These are phyloP conservation scores for Amanita exitialis DNA, from an alignment of 768 basidiomycete species.

Conservation along the genomic window DNA sequence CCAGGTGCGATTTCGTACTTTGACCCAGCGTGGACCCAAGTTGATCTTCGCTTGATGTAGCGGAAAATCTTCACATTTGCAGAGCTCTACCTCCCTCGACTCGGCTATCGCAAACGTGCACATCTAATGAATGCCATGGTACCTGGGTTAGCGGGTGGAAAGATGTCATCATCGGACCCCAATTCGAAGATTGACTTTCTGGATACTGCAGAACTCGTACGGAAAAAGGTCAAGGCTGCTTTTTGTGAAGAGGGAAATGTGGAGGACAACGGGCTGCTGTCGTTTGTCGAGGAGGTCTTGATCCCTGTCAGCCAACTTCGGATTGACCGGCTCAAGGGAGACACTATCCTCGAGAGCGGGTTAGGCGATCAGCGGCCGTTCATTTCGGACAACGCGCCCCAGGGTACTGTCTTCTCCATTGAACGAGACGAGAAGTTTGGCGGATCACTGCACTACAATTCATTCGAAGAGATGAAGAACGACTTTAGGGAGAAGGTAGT, in stretches of 20 bases:
- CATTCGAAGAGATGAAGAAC: constrained; percentile 53
- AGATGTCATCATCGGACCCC: constrained; percentile 98
- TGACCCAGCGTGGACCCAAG: not conserved
- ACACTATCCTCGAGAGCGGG: constrained; percentile 35
- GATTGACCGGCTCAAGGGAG: constrained; percentile 44
- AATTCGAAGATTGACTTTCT: constrained; percentile 98
- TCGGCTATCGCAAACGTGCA: constrained; percentile 90
- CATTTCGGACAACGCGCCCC: constrained; percentile 57
- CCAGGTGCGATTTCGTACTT: constrained; percentile 47
- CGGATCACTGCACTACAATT: constrained; percentile 65
- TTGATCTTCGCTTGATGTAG: constrained; percentile 26
- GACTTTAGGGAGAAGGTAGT: constrained; percentile 71
- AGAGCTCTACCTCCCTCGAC: constrained; percentile 85
- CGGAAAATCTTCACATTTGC: constrained; percentile 99
- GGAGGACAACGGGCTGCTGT: constrained; percentile 79
- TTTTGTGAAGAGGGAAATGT: constrained; percentile 92
- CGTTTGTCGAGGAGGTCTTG: constrained; percentile 80
- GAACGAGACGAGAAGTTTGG: constrained; percentile 73
- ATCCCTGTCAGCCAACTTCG: constrained; percentile 79
- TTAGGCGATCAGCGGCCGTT: constrained; percentile 56
- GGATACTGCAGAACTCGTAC: constrained; percentile 73
- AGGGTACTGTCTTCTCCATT: constrained; percentile 76
- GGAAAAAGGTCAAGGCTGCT: constrained; percentile 84
- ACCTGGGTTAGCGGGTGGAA: constrained; percentile 86
- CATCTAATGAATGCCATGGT: constrained; percentile 99